Evolutionary conservation across 345 rosid species (phyloP).

Genomic region (Populus euphratica): DNA sequence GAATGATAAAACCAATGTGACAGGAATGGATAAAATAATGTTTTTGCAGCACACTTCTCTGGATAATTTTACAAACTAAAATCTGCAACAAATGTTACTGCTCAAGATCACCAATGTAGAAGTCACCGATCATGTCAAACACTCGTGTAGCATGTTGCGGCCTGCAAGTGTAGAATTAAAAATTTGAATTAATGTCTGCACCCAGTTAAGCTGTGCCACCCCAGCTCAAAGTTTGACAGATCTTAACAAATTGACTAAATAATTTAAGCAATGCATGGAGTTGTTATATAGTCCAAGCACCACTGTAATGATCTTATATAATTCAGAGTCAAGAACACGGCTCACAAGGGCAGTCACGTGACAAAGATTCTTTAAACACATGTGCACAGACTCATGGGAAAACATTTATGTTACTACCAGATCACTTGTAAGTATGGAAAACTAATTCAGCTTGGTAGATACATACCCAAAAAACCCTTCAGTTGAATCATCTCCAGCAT

Average conservation of each 20-base stretch:
- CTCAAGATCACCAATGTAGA: slow-evolving; percentile 60
- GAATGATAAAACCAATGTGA: not conserved
- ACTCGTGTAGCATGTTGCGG: slow-evolving; percentile 82
- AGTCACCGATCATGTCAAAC: slow-evolving; percentile 82
- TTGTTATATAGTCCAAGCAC: no score
- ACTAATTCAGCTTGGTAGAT: not conserved
- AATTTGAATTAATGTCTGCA: no score
- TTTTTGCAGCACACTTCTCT: not conserved
- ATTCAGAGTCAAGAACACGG: not conserved
- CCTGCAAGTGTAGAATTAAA: slow-evolving; percentile 26
- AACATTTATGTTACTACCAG: not conserved
- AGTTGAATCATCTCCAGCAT: slow-evolving; percentile 94
- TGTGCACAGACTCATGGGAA: not conserved
- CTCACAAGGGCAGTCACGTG: not conserved
- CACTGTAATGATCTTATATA: no score
- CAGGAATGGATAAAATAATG: not conserved
- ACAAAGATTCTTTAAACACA: not conserved
- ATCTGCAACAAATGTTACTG: slow-evolving; percentile 12
- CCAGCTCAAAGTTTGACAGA: no score
- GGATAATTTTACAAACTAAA: not conserved
- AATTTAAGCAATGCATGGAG: no score
- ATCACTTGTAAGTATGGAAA: not conserved
- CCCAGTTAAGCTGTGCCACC: no score
- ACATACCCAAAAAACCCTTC: slow-evolving; percentile 83
- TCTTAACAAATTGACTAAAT: no score